Conservation (phyloP, 1,139 yeast genomes). For the Taphrina flavorubra region DNA sequence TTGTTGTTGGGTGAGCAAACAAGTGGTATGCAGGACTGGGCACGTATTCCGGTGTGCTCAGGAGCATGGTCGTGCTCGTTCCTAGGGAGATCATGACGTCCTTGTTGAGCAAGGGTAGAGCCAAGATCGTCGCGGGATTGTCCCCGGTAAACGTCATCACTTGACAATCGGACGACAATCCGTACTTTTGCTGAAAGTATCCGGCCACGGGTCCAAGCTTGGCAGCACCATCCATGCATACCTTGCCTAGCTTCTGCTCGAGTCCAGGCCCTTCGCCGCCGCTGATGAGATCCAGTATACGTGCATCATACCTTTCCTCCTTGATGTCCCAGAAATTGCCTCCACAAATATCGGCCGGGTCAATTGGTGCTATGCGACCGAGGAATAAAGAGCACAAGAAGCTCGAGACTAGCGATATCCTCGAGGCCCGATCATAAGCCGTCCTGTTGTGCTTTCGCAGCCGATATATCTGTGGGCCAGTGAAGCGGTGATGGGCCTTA, state of each 20-base stretch:
- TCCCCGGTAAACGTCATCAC: slow-evolving; percentile 83
- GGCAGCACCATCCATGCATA: slow-evolving; percentile 52
- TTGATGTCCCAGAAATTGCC: slow-evolving; percentile 80
- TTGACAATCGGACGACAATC: slow-evolving; percentile 60
- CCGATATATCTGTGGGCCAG: slow-evolving; percentile 87
- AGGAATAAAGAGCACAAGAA: slow-evolving; percentile 74
- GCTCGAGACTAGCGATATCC: slow-evolving; percentile 78
- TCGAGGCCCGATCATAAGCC: slow-evolving; percentile 62
- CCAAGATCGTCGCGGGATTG: slow-evolving; percentile 83
- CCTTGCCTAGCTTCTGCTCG: slow-evolving; percentile 59
- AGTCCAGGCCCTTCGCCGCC: slow-evolving; percentile 53
- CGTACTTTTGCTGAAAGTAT: slow-evolving; percentile 70
- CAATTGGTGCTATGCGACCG: slow-evolving; percentile 69
- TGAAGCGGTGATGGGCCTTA: slow-evolving; percentile 84
- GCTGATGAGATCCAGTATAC: slow-evolving; percentile 56
- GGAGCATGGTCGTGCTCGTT: slow-evolving; percentile 83
- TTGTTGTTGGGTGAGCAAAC: slow-evolving; percentile 83
- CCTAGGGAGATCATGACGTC: slow-evolving; percentile 85
- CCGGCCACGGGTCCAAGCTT: slow-evolving; percentile 55
- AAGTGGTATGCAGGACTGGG: slow-evolving; percentile 85
- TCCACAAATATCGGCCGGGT: slow-evolving; percentile 89
- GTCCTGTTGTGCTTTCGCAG: slow-evolving; percentile 63
- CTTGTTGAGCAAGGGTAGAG: slow-evolving; percentile 70
- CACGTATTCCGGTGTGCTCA: slow-evolving; percentile 75
- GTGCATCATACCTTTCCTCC: slow-evolving; percentile 60